Percentiles rank a stretch among this genome's conserved stretches.
Conservation (phyloP, 768 basidiomycete species). For the Tylopilus felleus region DNA sequence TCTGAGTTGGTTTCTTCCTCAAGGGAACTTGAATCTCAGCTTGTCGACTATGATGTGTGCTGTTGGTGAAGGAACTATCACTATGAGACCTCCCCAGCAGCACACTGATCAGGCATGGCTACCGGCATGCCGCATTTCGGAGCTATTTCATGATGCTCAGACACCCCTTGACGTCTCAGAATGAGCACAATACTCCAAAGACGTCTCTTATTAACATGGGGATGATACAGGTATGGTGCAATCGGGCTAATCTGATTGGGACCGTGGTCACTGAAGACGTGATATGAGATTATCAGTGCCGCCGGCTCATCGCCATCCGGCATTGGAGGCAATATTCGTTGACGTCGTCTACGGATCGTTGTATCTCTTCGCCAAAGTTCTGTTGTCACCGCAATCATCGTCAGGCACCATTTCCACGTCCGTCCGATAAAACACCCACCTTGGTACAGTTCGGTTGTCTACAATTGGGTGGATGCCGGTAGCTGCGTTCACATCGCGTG, state of each 20-base stretch:
- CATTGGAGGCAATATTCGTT: slow-evolving; percentile 72
- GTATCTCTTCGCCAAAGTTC: slow-evolving; percentile 68
- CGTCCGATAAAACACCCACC: slow-evolving; percentile 39
- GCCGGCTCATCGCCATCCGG: slow-evolving; percentile 50
- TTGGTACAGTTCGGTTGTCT: slow-evolving; percentile 50
- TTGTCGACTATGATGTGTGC: no score
- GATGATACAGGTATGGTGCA: slow-evolving; percentile 29
- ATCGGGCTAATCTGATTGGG: slow-evolving; percentile 18
- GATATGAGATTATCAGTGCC: slow-evolving; percentile 14
- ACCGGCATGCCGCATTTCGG: neutral
- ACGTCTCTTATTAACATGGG: slow-evolving; percentile 20
- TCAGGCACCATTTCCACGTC: slow-evolving; percentile 11
- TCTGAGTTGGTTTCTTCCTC: neutral
- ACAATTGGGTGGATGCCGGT: slow-evolving; percentile 56
- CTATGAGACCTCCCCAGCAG: slow-evolving; percentile 1
- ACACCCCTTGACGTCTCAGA: slow-evolving; percentile 1
- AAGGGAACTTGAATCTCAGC: neutral
- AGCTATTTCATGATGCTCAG: neutral
- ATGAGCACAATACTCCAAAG: slow-evolving; percentile 7
- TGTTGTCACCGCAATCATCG: slow-evolving; percentile 25
- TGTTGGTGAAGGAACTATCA: neutral
- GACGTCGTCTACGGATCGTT: slow-evolving; percentile 65
- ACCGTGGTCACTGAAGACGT: slow-evolving; percentile 1
- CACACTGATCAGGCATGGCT: neutral
- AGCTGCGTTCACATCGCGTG: slow-evolving; percentile 58